Conservation (phyloP, 2,329 filamentous ascomycete genomes). For the Madurella mycetomatis region DNA sequence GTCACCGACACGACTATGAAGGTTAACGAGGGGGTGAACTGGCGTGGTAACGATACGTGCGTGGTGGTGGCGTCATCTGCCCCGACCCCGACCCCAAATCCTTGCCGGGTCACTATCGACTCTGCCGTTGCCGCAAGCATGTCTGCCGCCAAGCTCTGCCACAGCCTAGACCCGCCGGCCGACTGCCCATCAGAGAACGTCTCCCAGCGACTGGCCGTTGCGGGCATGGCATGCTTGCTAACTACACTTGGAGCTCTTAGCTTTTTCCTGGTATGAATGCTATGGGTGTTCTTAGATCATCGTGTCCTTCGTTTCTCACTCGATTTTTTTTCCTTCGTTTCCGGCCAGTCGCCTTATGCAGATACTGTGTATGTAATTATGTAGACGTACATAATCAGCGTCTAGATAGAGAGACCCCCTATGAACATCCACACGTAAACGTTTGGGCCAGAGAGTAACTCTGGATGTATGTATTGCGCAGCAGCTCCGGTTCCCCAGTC, state of each 20-base stretch:
- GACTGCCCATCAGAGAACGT: constrained; percentile 1
- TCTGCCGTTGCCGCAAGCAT: constrained; percentile 5
- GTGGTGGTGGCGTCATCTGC: not conserved
- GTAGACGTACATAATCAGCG: no score
- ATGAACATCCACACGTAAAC: no score
- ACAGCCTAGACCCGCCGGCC: not conserved
- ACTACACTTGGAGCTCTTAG: not conserved
- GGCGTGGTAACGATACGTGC: not conserved
- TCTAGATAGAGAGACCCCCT: no score
- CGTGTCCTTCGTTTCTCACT: no score
- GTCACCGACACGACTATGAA: not conserved
- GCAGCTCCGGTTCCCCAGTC: no score
- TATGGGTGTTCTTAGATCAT: no score
- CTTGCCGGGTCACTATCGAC: constrained; percentile 4
- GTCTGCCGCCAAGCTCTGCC: not conserved
- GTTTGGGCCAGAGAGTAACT: no score
- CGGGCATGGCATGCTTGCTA: not conserved
- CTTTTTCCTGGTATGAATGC: not conserved
- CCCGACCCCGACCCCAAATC: not conserved
- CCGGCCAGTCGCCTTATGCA: no score
- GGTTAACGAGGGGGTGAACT: no score
- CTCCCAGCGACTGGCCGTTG: constrained; percentile 3
- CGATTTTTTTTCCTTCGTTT: no score
- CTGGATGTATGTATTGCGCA: no score
- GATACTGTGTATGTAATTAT: no score